Base-by-base conservation (phyloP, 495 filamentous ascomycete species). In the Neurospora hispaniola region DNA sequence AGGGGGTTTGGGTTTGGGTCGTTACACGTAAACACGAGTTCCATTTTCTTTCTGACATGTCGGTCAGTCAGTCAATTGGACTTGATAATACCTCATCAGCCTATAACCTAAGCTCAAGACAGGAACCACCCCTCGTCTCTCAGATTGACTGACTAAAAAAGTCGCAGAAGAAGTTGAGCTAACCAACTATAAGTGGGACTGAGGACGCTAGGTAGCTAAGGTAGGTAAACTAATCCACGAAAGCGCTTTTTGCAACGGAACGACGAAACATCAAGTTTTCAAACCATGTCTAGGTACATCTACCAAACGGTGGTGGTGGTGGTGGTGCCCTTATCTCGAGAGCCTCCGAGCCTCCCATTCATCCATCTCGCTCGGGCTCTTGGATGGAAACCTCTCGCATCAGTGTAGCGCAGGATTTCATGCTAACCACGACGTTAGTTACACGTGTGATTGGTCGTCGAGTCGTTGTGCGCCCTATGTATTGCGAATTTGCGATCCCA, bases 41-140 rank as follows among this genome's bases (percentile, higher is more conserved):
- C 23, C 54, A 31, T 27, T 62, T 31, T 62, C 23, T 5, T 16
- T 23, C 23, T 31, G 6, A 62, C 43, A 71, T 18, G 71, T 71
- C 71, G 77, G 72, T 72, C 73, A 75, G 73, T 70, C 14, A 31
- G 23, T 70, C 35, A 38, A 4, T 38, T 59, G 48, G 48, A 59
- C 35, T 11, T 31, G 5, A 31, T 62, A 16, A 62, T 31, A 62
- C 23, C 48, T 20, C 48, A 59, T 35, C 35, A 38, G 35, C 35
- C 35, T 38, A 38, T 38, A 31, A 3, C 4, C 44, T 5, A 48
- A 23, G 44, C 8, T 48, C 1, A 20, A 20, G 9, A 20, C n/a
- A 11, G 11, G 6, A 44, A 8, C 43, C 6, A 8, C 43, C 6
- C n/a, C 42, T n/a, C 43, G n/a, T 46, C 18, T 44, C 43, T 44